Percentiles rank a stretch among this genome's conserved stretches.
phyloP scores from a whole-genome alignment of 2,329 filamentous ascomycete species.

The Penicillium sp. region DNA sequence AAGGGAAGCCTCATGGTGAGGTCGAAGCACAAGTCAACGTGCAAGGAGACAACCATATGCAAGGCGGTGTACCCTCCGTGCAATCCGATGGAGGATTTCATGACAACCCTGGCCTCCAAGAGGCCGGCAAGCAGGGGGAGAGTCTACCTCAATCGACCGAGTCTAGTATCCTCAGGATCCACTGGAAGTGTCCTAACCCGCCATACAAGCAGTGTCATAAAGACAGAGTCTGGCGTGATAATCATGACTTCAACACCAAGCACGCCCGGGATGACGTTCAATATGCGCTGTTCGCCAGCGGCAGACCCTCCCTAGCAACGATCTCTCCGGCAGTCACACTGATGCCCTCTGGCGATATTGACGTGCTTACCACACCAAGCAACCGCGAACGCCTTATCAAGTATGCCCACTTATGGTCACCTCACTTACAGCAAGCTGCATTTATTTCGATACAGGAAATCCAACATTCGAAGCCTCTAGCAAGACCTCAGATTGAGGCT shows the following conservation, averaged over 20 bases:
- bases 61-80: too few relatives aligned
- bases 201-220: too few relatives aligned
- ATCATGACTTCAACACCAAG: too few relatives aligned
- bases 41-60: neutral
- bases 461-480: neutral
- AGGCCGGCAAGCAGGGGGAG: neutral
- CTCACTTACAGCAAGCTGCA: neutral
- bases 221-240: too few relatives aligned
- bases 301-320: neutral
- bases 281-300: conserved; percentile 2
- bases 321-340: too few relatives aligned
- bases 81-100: neutral
- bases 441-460: neutral
- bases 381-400: neutral
- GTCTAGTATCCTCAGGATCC: neutral
- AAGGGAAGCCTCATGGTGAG: neutral
- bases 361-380: neutral
- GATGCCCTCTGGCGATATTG: too few relatives aligned
- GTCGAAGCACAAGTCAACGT: neutral
- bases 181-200: too few relatives aligned
- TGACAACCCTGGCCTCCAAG: neutral
- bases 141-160: neutral
- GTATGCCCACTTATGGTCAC: neutral
- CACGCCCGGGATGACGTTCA: too few relatives aligned
- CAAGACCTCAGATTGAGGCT: too few relatives aligned